A percentile compares a stretch with the other conserved stretches of the same genome.
Conservation (phyloP, 139 green algal genomes). For the Chlorella ohadii region DNA sequence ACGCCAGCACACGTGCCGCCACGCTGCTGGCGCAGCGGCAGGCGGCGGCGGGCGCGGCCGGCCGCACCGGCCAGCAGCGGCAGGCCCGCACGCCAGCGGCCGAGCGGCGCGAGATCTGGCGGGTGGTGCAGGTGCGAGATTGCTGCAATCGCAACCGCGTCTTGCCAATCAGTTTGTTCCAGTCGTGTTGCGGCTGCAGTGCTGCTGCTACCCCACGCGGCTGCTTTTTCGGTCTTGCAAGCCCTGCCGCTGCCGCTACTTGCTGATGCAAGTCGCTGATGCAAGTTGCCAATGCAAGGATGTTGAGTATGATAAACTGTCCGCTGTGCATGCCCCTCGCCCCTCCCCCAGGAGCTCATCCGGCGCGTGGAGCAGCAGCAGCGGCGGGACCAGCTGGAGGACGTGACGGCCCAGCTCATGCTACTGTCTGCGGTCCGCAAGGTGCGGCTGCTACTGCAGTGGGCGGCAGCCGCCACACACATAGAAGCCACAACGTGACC, state of each 20-base stretch:
- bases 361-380: background rate
- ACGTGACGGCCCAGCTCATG: constrained; percentile 33
- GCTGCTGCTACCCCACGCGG: background rate
- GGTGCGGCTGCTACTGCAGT: background rate
- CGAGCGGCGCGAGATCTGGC: constrained; percentile 24
- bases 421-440: constrained; percentile 37
- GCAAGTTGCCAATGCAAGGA: too few relatives aligned
- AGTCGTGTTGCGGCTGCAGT: background rate
- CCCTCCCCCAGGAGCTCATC: background rate
- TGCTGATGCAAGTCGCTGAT: too few relatives aligned
- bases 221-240: too few relatives aligned
- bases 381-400: constrained; percentile 14
- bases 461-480: too few relatives aligned
- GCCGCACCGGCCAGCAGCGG: background rate
- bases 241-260: too few relatives aligned
- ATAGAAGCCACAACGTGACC: too few relatives aligned
- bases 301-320: too few relatives aligned
- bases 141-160: too few relatives aligned
- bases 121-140: background rate
- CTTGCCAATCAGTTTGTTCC: too few relatives aligned
- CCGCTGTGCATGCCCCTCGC: too few relatives aligned
- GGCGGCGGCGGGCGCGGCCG: background rate
- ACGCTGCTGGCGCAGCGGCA: constrained; percentile 22
- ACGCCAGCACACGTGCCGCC: background rate
- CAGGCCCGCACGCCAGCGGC: constrained; percentile 4